A percentile compares a stretch with the other conserved stretches of the same genome.
Conservation (phyloP, 1,284 basidiomycete species). For the Ustilago nuda region DNA sequence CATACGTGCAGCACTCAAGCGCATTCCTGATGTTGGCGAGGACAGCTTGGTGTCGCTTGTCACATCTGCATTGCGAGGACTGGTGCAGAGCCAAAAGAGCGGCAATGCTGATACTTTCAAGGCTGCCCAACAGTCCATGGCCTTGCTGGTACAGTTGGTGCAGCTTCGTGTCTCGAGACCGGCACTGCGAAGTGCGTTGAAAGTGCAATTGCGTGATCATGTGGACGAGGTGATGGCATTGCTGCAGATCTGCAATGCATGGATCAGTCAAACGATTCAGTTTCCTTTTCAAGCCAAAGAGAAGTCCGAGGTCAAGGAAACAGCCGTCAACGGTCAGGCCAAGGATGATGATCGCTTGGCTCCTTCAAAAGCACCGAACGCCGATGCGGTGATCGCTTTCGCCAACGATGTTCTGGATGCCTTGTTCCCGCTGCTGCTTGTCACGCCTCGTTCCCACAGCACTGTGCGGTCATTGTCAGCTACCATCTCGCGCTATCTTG, state of each 20-base stretch:
- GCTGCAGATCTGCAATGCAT: constrained; percentile 44
- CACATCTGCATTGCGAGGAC: constrained; percentile 23
- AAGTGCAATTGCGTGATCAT: constrained; percentile 33
- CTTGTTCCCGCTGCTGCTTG: constrained; percentile 50
- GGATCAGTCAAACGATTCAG: constrained; percentile 43
- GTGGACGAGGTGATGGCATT: constrained; percentile 39
- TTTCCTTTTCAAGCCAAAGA: constrained; percentile 16
- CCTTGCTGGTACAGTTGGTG: constrained; percentile 25
- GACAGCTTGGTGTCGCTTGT: constrained; percentile 28
- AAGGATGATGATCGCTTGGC: constrained; percentile 3
- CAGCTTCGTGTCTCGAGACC: constrained; percentile 36
- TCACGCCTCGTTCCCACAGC: constrained; percentile 35
- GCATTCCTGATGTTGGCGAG: constrained; percentile 34
- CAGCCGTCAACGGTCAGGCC: not conserved
- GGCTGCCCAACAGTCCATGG: constrained; percentile 16
- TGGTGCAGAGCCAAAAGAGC: constrained; percentile 14
- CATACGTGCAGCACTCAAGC: constrained; percentile 24
- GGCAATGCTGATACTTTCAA: constrained; percentile 11
- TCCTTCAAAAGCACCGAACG: constrained; percentile 22
- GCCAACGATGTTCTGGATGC: constrained; percentile 53
- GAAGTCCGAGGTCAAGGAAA: not conserved
- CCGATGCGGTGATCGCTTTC: constrained; percentile 33
- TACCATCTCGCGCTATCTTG: constrained; percentile 40
- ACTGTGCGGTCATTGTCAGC: constrained; percentile 37
- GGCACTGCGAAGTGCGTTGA: constrained; percentile 38